Percentiles rank a stretch among this genome's conserved stretches.
Evolutionary conservation across 2,329 filamentous ascomycete genomes (phyloP).

Genomic region (Verticillium nonalfalfae): DNA sequence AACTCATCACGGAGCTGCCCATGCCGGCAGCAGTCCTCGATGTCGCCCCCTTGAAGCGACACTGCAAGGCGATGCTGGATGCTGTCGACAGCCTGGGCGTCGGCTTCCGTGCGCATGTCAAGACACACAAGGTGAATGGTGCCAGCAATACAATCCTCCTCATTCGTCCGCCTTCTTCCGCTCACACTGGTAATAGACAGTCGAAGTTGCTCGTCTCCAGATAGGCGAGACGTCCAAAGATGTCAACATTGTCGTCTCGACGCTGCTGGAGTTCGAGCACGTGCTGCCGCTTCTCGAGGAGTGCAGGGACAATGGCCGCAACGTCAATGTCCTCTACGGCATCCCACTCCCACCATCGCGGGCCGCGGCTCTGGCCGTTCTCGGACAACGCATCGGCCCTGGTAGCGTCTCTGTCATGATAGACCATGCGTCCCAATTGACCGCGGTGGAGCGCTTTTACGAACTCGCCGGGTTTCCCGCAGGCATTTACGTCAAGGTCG

Average conservation of each 20-base stretch:
- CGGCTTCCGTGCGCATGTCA: slow-evolving; percentile 56
- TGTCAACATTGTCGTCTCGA: slow-evolving; percentile 54
- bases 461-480: slow-evolving; percentile 20
- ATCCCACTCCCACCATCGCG: slow-evolving; percentile 51
- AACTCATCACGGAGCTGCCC: slow-evolving; percentile 27
- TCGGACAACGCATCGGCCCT: slow-evolving; percentile 38
- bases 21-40: slow-evolving; percentile 53
- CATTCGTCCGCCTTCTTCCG: not conserved
- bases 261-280: slow-evolving; percentile 51
- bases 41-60: slow-evolving; percentile 40
- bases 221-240: slow-evolving; percentile 32
- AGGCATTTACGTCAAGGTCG: slow-evolving; percentile 53
- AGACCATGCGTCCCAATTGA: slow-evolving; percentile 47
- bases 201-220: slow-evolving; percentile 47
- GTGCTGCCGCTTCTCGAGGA: slow-evolving; percentile 36
- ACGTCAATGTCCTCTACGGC: slow-evolving; percentile 47
- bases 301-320: slow-evolving; percentile 7
- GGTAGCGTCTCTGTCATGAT: slow-evolving; percentile 47
- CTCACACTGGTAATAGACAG: slow-evolving; percentile 31
- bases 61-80: slow-evolving; percentile 51
- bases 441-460: slow-evolving; percentile 19
- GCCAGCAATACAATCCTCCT: too few species aligned
- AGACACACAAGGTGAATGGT: slow-evolving; percentile 53
- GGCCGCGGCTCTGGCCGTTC: slow-evolving; percentile 37
- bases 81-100: slow-evolving; percentile 41